phyloP scores from a whole-genome alignment of 2,329 filamentous ascomycete species.

The Colletotrichum sublineola region DNA sequence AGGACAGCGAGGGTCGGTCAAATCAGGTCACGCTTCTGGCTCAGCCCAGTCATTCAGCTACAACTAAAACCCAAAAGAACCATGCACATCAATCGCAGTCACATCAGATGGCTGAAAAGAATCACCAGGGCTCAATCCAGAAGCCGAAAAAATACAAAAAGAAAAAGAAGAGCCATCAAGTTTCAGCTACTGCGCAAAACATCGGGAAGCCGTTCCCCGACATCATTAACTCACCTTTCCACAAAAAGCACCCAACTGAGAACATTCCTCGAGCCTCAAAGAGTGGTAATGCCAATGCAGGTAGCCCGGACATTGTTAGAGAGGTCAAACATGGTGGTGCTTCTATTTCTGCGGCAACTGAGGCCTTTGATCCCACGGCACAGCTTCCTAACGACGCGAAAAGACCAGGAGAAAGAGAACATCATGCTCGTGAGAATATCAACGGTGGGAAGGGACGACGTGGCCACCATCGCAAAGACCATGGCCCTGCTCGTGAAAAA shows the following conservation, averaged over 20 bases:
- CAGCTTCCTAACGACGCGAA: not conserved
- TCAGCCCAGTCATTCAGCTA: not conserved
- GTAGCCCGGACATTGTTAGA: no score
- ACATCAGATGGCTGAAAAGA: not conserved
- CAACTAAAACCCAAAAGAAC: no score
- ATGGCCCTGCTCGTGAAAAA: not conserved
- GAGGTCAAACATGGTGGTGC: not conserved
- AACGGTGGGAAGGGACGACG: not conserved
- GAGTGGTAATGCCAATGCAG: not conserved
- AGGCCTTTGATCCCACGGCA: not conserved
- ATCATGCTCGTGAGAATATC: no score
- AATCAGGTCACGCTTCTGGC: not conserved
- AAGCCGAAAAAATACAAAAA: not conserved
- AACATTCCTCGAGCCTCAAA: not conserved
- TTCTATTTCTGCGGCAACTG: not conserved
- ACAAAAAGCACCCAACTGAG: not conserved
- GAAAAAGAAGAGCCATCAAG: not conserved
- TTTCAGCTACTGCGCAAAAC: not conserved
- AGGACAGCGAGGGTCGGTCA: not conserved
- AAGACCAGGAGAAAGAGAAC: not conserved
- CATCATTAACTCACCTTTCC: not conserved
- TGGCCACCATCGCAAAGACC: not conserved
- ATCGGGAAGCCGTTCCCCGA: not conserved
- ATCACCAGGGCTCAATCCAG: not conserved
- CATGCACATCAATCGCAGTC: not conserved